Evolutionary conservation across 768 basidiomycete genomes (phyloP), one percentile per base, ranked within the genome.

Genomic region (Boletus reticuloceps): DNA sequence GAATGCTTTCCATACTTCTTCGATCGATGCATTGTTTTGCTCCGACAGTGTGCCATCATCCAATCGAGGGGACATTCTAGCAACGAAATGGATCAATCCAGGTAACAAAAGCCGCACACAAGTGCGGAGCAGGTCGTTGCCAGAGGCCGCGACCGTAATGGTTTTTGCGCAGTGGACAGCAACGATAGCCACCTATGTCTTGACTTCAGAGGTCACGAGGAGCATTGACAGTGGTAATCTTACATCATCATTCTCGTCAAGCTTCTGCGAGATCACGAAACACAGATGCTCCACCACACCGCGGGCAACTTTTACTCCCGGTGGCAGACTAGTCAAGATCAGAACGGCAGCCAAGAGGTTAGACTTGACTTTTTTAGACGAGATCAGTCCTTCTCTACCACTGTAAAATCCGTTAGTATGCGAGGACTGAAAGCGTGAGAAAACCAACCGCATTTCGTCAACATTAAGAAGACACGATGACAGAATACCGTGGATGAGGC

Each of bases 81-180:
- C 87, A 27, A 94, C 73, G 63, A 85, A 91, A 58, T 85, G 86
- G n/a, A 98, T 83, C 55, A 96, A 72, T 1, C 85, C 87, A 0
- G 94, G 92, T 6, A 98, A 69, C 16, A 98, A 75, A 41, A 89
- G 76, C 46, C 82, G 79, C 8, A 82, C 77, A 60, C 89, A 91
- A 54, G 88, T 84, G 16, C 84, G 82, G 20, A 98, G 80, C 12
- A 86, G 71, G 1, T 81, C 72, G 50, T 82, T 86, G 5, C 85
- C 86, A 4, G 84, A 74, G 0, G 92, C 88, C 3, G 94, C 85
- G 6, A 82, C 69, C 36, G 92, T 79, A 40, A 98, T 74, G 0
- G 94, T 95, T 66, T 89, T 91, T 2, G 89, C 84, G 64, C 96
- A 98, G 62, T 98, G 93, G 3, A 88, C 83, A 2, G 94, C 94